Evolutionary conservation across 257 asterid genomes (phyloP).

Genomic region (Eustoma russellianum): DNA sequence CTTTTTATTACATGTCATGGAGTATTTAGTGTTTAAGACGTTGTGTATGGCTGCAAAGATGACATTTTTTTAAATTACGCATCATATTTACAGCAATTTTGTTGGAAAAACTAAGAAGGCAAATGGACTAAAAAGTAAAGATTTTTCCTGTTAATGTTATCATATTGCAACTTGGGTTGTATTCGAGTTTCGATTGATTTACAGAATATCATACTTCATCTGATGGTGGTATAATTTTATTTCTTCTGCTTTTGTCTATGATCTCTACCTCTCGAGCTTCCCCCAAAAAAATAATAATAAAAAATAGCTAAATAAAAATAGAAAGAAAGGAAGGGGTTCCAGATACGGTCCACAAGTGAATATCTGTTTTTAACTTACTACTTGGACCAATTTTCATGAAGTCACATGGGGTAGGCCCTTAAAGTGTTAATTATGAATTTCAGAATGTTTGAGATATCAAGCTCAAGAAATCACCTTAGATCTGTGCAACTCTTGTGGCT

Average conservation of each 20-base stretch:
- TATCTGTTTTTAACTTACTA: conserved; percentile 21
- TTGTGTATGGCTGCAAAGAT: neutral
- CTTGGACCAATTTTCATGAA: conserved; percentile 33
- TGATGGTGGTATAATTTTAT: conserved; percentile 1
- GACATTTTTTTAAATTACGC: neutral
- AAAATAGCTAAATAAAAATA: too few relatives aligned
- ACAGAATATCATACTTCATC: neutral
- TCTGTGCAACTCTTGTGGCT: neutral
- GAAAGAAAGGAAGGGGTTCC: conserved; percentile 9
- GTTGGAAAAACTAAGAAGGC: neutral
- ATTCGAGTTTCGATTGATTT: conserved; percentile 3
- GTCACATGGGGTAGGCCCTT: conserved; percentile 16
- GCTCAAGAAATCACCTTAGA: conserved; percentile 3
- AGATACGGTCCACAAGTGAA: conserved; percentile 22
- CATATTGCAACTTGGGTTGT: neutral
- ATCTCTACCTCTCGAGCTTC: neutral
- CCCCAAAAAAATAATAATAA: too few relatives aligned
- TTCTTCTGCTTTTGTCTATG: conserved; percentile 1
- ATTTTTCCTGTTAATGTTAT: neutral
- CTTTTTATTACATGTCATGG: neutral
- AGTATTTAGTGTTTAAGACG: neutral
- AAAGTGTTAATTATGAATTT: conserved; percentile 7
- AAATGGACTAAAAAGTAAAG: neutral
- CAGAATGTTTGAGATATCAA: conserved; percentile 17
- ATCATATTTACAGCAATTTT: neutral